phyloP scores from a whole-genome alignment of 2,329 filamentous ascomycete genomes.

The Botrytis pseudocinerea region DNA sequence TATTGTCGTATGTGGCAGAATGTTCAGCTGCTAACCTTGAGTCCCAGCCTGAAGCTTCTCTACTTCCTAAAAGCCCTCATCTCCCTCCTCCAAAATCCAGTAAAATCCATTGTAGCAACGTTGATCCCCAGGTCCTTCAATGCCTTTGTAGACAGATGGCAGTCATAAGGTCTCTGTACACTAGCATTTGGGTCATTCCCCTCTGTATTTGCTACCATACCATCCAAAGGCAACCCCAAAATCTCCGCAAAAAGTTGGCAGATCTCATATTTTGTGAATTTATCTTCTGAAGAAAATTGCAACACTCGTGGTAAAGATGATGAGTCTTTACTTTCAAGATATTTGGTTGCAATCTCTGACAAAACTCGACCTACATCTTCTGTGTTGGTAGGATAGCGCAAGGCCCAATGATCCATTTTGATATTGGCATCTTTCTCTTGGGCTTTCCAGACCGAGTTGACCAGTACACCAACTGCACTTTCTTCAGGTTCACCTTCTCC shows the following conservation, averaged over 20 bases:
- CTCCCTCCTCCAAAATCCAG: conserved; percentile 75
- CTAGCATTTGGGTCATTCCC: conserved; percentile 70
- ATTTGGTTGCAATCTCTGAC: conserved; percentile 69
- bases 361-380: conserved; percentile 77
- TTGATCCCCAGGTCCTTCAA: conserved; percentile 74
- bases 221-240: conserved; percentile 69
- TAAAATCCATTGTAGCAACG: conserved; percentile 73
- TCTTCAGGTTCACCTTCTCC: conserved; percentile 73
- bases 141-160: conserved; percentile 76
- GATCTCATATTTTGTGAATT: conserved; percentile 88
- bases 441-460: conserved; percentile 74
- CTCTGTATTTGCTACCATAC: conserved; percentile 68
- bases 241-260: conserved; percentile 76
- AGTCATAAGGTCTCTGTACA: conserved; percentile 83
- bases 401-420: conserved; percentile 83
- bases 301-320: conserved; percentile 65
- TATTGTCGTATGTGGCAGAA: neutral
- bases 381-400: conserved; percentile 85
- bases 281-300: conserved; percentile 85
- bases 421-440: conserved; percentile 63
- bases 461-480: conserved; percentile 79
- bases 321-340: conserved; percentile 53
- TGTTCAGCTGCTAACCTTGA: neutral
- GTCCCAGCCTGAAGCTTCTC: conserved; percentile 1
- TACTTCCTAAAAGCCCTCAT: conserved; percentile 53